These are phyloP conservation scores for Cercis canadensis DNA, from an alignment of 306 rosid species.

Conservation along the genomic window DNA sequence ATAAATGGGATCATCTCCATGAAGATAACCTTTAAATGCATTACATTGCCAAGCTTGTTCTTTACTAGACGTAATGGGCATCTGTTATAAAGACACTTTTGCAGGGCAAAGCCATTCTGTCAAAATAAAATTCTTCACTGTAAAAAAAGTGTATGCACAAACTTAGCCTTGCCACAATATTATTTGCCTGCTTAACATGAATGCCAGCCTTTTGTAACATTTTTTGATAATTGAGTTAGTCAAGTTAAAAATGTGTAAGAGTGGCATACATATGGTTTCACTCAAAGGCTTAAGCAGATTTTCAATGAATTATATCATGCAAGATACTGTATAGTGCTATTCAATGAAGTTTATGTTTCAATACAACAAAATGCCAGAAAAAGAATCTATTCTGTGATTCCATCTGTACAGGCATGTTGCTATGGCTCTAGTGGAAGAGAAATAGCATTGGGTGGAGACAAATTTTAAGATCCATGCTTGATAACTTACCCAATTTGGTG, in stretches of 20 bases:
- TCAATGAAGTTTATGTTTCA: slow-evolving; percentile 10
- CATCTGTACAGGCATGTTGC: slow-evolving; percentile 10
- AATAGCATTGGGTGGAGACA: slow-evolving; percentile 1
- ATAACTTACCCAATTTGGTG: slow-evolving; percentile 76
- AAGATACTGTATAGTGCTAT: slow-evolving; percentile 7
- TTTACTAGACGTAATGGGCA: too few relatives aligned
- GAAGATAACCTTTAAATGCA: neutral
- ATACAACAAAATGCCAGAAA: slow-evolving; percentile 4
- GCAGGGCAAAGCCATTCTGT: too few relatives aligned
- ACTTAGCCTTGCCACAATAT: too few relatives aligned
- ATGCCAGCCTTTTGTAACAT: too few relatives aligned
- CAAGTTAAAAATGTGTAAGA: too few relatives aligned
- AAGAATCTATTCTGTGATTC: slow-evolving; percentile 3
- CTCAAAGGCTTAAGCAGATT: neutral
- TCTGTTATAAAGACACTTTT: too few relatives aligned
- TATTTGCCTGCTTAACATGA: too few relatives aligned
- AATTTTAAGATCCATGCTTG: slow-evolving; percentile 24
- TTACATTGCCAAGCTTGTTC: neutral
- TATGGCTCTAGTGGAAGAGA: neutral
- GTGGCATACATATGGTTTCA: neutral
- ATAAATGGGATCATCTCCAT: neutral
- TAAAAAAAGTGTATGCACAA: too few relatives aligned
- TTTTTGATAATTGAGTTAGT: too few relatives aligned
- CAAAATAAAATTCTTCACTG: too few relatives aligned
- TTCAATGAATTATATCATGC: slow-evolving; percentile 3